Evolutionary conservation across 1,284 basidiomycete genomes (phyloP).

Genomic region (Mycosarcoma mackinlayi): DNA sequence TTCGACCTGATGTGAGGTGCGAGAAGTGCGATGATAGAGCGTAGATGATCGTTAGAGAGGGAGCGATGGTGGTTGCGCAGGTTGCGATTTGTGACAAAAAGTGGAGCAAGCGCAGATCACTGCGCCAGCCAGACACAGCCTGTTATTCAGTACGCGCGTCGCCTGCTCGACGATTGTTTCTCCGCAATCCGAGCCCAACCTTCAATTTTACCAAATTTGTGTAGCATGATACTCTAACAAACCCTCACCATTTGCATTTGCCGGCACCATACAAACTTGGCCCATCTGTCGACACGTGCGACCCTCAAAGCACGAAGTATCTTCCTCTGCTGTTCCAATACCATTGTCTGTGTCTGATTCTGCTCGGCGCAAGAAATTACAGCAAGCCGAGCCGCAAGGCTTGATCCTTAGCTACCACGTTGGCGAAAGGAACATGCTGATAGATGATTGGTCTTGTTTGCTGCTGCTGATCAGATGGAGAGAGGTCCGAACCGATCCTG

Average conservation of each 20-base stretch:
- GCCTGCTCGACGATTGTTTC: not conserved
- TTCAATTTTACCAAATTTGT: not conserved
- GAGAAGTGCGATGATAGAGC: not conserved
- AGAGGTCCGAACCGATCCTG: too few relatives aligned
- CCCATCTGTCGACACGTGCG: not conserved
- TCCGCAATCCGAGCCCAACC: slow-evolving; percentile 11
- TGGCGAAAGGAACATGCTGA: slow-evolving; percentile 22
- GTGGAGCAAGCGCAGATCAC: slow-evolving; percentile 31
- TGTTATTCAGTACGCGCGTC: slow-evolving; percentile 36
- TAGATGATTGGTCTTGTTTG: slow-evolving; percentile 2
- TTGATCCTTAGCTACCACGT: slow-evolving; percentile 35
- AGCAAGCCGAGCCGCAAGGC: slow-evolving; percentile 18
- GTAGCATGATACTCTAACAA: too few relatives aligned
- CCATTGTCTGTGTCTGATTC: too few relatives aligned
- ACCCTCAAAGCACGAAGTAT: too few relatives aligned
- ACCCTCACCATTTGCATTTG: not conserved
- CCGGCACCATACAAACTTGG: not conserved
- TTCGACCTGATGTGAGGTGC: not conserved
- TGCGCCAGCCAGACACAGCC: slow-evolving; percentile 8
- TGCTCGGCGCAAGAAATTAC: too few relatives aligned
- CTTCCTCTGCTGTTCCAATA: too few relatives aligned
- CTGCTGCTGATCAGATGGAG: not conserved
- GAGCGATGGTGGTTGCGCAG: slow-evolving; percentile 3
- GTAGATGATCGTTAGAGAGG: not conserved
- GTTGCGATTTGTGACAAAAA: slow-evolving; percentile 1